phyloP scores from a whole-genome alignment of 495 filamentous ascomycete genomes.

The Xylaria acuta region DNA sequence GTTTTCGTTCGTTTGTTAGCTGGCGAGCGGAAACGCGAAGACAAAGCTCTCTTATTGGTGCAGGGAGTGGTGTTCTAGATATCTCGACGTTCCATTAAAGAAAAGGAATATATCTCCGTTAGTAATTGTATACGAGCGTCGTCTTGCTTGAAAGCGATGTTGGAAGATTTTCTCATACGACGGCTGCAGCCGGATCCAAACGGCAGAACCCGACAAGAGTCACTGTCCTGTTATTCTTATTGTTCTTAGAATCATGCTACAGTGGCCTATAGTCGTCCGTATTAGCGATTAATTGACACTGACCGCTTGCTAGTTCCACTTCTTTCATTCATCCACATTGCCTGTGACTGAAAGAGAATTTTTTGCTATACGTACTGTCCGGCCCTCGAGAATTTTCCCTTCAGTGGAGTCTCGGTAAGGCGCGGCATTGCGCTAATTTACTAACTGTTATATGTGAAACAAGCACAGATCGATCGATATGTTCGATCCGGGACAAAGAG shows the following conservation, averaged over 20 bases:
- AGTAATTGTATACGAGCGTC: background rate
- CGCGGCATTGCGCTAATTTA: constrained; percentile 12
- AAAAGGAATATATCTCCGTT: background rate
- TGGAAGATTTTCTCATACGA: background rate
- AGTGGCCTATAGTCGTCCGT: background rate
- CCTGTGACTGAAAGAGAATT: background rate
- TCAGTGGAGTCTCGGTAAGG: constrained; percentile 26
- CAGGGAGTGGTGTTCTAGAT: background rate
- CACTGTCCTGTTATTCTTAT: background rate
- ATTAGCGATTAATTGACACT: constrained; percentile 5
- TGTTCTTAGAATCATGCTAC: constrained; percentile 10
- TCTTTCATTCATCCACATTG: background rate
- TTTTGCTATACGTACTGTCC: background rate
- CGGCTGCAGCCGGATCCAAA: constrained; percentile 24
- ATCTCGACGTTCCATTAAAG: background rate
- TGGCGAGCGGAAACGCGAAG: background rate
- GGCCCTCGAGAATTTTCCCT: constrained; percentile 15
- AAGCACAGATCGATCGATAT: constrained; percentile 6
- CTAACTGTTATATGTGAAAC: background rate
- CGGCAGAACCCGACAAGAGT: background rate
- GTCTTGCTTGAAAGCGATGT: background rate
- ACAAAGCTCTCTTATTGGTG: background rate
- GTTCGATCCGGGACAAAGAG: background rate
- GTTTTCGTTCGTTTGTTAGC: background rate
- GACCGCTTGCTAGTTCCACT: background rate